A percentile compares a stretch with the other conserved stretches of the same genome.
These are phyloP conservation scores for Solanum chiquidenum DNA, from an alignment of 257 asterid genomes.

Conservation along the genomic window DNA sequence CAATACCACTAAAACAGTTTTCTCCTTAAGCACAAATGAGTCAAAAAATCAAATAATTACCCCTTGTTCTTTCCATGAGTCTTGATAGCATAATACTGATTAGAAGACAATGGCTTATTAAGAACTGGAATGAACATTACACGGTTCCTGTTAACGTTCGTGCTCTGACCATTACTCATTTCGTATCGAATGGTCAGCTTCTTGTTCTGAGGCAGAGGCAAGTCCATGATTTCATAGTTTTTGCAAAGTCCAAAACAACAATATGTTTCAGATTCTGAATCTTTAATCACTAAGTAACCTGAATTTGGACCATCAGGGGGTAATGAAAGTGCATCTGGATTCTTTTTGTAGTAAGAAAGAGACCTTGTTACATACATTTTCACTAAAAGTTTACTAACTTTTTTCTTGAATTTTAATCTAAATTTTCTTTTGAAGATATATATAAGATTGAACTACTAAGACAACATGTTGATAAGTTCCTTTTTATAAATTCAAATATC, in stretches of 20 bases:
- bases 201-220: slow-evolving; percentile 67
- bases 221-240: slow-evolving; percentile 16
- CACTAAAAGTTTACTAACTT: neutral
- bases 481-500: neutral
- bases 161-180: neutral
- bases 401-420: neutral
- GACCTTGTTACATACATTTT: slow-evolving; percentile 51
- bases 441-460: neutral
- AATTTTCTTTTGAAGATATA: neutral
- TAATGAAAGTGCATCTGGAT: slow-evolving; percentile 15
- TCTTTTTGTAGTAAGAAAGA: slow-evolving; percentile 31
- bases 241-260: slow-evolving; percentile 43
- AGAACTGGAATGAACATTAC: slow-evolving; percentile 41
- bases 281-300: slow-evolving; percentile 53
- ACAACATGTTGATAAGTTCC: neutral
- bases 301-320: slow-evolving; percentile 53
- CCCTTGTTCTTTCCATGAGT: slow-evolving; percentile 43
- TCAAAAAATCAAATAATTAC: neutral
- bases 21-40: neutral
- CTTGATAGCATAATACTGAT: slow-evolving; percentile 42
- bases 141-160: neutral
- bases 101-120: slow-evolving; percentile 35
- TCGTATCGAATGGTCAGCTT: slow-evolving; percentile 15
- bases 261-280: slow-evolving; percentile 42
- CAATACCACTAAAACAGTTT: neutral